Evolutionary conservation across 805 yeast species (phyloP), one percentile per base, ranked within the genome.

Genomic region (Teunomyces kruisii): DNA sequence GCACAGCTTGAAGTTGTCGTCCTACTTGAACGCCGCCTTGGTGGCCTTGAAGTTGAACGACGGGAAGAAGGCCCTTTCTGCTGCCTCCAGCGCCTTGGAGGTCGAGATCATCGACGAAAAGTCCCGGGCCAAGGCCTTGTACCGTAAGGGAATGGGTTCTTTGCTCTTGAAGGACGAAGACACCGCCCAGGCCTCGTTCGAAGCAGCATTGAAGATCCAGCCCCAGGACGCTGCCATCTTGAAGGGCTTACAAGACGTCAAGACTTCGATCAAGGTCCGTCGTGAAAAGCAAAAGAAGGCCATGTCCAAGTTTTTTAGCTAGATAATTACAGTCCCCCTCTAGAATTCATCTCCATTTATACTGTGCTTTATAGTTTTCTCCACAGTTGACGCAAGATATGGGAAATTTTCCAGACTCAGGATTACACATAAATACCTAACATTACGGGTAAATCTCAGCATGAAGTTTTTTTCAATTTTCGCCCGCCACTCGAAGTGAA

Each of bases 131-230:
- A 91, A 91, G 71, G 97, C 97, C 0, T 69, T 80, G 36, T 91
- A 83, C 72, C 83, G 98, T 63, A 83, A 92, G 64, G 97, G 95
- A 30, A 70, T 78, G 58, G 96, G 94, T 1, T 76, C 81, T 56
- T 65, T 80, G 48, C 65, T 77, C 7, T 68, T 75, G 16, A 84
- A 84, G 58, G 83, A 87, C 58, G 84, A 81, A 43, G 92, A 84
- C 26, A 77, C 72, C 46, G 96, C 96, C 0, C 68, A 84, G 41
- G 66, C 62, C 9, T 85, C 84, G 49, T 76, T 90, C 46, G 79
- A 81, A 52, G 70, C 74, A 48, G 97, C 97, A 0, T 65, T 80
- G 19, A 66, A 72, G 45, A 64, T 78, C 32, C 78, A 84, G 28
- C 95, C 94, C 28, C 68, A 71, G 16, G 97, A 91, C 58, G 79